Evolutionary conservation across 805 yeast genomes (phyloP).

Genomic region (Barnettozyma salicaria): DNA sequence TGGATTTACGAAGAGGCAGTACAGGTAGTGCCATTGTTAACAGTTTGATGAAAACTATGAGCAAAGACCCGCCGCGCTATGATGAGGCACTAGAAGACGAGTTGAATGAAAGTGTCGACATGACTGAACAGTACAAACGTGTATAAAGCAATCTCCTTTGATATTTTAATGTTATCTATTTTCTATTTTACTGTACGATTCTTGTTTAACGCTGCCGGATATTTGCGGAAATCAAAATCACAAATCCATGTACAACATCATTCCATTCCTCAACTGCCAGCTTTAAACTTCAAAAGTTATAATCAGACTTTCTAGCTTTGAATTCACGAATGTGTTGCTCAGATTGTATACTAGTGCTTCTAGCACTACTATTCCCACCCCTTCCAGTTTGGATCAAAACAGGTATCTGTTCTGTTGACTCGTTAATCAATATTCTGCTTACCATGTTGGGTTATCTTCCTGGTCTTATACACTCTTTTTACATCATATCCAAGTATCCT

Average conservation of each 20-base stretch:
- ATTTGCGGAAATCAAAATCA: no score
- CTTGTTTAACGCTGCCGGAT: no score
- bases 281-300: no score
- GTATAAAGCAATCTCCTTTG: no score
- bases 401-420: slow-evolving; percentile 68
- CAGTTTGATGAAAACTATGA: slow-evolving; percentile 4
- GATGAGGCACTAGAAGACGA: slow-evolving; percentile 18
- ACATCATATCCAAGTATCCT: slow-evolving; percentile 72
- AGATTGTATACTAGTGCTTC: slow-evolving; percentile 61
- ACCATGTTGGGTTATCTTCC: slow-evolving; percentile 71
- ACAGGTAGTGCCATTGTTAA: slow-evolving; percentile 7
- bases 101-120: slow-evolving; percentile 14
- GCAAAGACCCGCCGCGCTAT: slow-evolving; percentile 31
- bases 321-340: no score
- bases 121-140: slow-evolving; percentile 20
- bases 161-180: no score
- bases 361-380: slow-evolving; percentile 74
- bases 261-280: no score
- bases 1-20: slow-evolving; percentile 6
- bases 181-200: no score
- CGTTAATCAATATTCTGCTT: slow-evolving; percentile 61
- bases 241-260: no score
- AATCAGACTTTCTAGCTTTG: no score
- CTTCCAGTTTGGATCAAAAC: slow-evolving; percentile 69
- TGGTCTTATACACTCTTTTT: slow-evolving; percentile 72